A percentile compares a stretch with the other conserved stretches of the same genome.
Conservation (phyloP, 1,284 basidiomycete genomes). For the Melampsora allii-populina region DNA sequence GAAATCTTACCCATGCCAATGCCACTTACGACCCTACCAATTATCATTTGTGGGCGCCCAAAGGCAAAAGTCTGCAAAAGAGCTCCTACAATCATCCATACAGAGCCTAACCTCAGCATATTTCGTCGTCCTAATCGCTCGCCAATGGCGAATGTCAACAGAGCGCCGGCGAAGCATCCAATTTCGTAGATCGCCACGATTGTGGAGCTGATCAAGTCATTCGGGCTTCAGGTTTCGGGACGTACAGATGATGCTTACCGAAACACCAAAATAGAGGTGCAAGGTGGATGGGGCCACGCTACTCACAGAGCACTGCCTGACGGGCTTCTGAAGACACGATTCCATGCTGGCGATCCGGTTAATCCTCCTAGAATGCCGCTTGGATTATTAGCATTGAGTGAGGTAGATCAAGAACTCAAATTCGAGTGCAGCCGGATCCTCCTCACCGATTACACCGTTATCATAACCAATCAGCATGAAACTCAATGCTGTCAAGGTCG, state of each 20-base stretch:
- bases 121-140: constrained; percentile 50
- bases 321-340: constrained; percentile 19
- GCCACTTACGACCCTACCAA: constrained; percentile 45
- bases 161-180: constrained; percentile 50
- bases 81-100: constrained; percentile 51
- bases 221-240: constrained; percentile 47
- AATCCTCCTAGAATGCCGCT: constrained; percentile 21
- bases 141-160: constrained; percentile 50
- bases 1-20: constrained; percentile 34
- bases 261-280: constrained; percentile 3
- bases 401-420: constrained; percentile 20
- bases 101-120: constrained; percentile 49
- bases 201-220: constrained; percentile 47
- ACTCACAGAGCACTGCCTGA: constrained; percentile 26
- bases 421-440: not conserved
- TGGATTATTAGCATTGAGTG: not conserved
- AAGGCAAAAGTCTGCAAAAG: constrained; percentile 50
- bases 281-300: constrained; percentile 9
- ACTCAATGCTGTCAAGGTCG: constrained; percentile 49
- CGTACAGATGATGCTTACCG: constrained; percentile 49
- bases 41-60: constrained; percentile 49
- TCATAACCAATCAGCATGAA: constrained; percentile 51
- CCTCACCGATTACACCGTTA: constrained; percentile 37
- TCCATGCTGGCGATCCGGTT: constrained; percentile 35
- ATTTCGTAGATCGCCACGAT: constrained; percentile 53